Evolutionary conservation across 2,329 filamentous ascomycete species (phyloP), one percentile per base, ranked within the genome.

Genomic region (Ascochyta rabiei): DNA sequence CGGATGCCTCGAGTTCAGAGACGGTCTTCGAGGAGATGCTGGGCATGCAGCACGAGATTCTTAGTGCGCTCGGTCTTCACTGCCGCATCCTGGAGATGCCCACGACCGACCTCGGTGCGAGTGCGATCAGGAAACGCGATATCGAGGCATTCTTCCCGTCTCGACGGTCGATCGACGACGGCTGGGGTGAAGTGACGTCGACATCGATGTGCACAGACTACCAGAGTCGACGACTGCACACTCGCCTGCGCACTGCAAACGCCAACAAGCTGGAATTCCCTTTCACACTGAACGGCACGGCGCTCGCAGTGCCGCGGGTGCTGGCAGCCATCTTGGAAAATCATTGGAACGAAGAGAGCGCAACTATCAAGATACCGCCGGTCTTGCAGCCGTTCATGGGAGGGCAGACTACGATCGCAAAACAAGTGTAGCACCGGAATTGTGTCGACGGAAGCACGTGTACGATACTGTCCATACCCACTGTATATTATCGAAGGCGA

Each of bases 1-100:
- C 67, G 34, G 41, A 60, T 45, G 38, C 73, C 62, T 77, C 63
- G 41, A 76, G 75, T 35, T 79, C 86, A 0, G 78, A 82, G 7
- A 78, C 82, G 0, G 66, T 93, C 12, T 96, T 96, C 73, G 81
- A 90, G 45, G 92, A 97, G 75, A 91, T 99, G 81, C 79, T 97
- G 46, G 84, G 86, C 56, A 88, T 97, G 48, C 95, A 99, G 77
- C 89, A 85, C 2, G 89, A 95, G 70, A 93, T 99, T 50, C 80
- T 98, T 12, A 80, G 81, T 2, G 84, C 84, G 0, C 86, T 99
- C 0, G 89, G 87, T 33, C 84, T 99, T 28, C 88, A 91, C 72
- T 96, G 90, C 70, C 91, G 93, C 53, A 82, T 99, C 16, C 84
- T 99, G 7, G 91, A 96, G 74, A 98, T 98, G 93, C 93, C 95